Evolutionary conservation across 2,329 filamentous ascomycete genomes (phyloP).

Genomic region (Thelonectria discophora): DNA sequence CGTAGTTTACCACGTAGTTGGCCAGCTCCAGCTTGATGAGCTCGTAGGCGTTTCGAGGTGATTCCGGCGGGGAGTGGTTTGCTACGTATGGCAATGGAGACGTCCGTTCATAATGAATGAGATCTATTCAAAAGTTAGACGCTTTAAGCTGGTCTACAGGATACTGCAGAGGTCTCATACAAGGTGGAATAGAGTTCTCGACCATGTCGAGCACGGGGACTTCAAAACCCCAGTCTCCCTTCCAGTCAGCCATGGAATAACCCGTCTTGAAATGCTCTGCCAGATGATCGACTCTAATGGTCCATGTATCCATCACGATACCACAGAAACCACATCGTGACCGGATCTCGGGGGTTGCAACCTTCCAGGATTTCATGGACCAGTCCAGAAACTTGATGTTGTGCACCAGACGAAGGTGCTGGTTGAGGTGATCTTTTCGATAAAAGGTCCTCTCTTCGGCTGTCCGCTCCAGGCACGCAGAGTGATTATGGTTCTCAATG

Average conservation of each 20-base stretch:
- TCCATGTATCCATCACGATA: conserved; percentile 69
- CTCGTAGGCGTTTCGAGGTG: conserved; percentile 67
- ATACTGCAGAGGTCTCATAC: conserved; percentile 57
- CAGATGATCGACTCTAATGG: conserved; percentile 67
- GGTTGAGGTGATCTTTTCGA: conserved; percentile 72
- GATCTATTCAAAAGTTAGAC: conserved; percentile 61
- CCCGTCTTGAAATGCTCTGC: conserved; percentile 75
- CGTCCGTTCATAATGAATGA: conserved; percentile 70
- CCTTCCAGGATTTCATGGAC: conserved; percentile 73
- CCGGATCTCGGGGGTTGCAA: conserved; percentile 66
- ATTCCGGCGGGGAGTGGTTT: conserved; percentile 53
- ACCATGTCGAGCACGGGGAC: conserved; percentile 68
- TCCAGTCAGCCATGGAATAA: conserved; percentile 74
- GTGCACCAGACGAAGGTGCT: conserved; percentile 71
- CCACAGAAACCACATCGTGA: conserved; percentile 74
- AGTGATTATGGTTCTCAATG: conserved; percentile 67
- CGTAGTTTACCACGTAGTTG: conserved; percentile 59
- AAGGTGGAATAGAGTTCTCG: conserved; percentile 73
- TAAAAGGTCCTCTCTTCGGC: conserved; percentile 71
- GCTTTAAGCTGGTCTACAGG: conserved; percentile 48
- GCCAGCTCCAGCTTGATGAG: conserved; percentile 66
- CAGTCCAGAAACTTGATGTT: conserved; percentile 67
- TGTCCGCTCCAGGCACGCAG: conserved; percentile 72
- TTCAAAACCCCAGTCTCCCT: conserved; percentile 76
- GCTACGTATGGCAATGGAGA: conserved; percentile 64